Conservation (phyloP, 805 yeast genomes). For the Candida maris region DNA sequence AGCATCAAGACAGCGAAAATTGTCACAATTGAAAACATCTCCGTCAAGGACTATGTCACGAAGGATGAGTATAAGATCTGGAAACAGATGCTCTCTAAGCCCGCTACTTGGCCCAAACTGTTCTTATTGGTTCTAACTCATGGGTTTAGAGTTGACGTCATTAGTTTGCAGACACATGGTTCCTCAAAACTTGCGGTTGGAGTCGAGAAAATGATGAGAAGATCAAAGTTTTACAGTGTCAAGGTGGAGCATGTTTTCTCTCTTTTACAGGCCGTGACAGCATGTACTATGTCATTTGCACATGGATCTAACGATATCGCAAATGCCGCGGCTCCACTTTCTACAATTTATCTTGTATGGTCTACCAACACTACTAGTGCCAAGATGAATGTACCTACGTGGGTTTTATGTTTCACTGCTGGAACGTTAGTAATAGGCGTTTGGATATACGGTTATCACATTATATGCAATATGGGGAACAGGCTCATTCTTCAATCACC, state of each 20-base stretch:
- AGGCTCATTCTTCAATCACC: slow-evolving; percentile 74
- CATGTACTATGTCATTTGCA: slow-evolving; percentile 77
- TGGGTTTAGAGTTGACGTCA: slow-evolving; percentile 65
- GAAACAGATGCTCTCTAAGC: slow-evolving; percentile 40
- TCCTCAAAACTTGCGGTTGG: slow-evolving; percentile 42
- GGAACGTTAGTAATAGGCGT: slow-evolving; percentile 62
- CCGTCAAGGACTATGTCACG: slow-evolving; percentile 8
- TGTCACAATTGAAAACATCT: slow-evolving; percentile 27
- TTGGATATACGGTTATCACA: slow-evolving; percentile 66
- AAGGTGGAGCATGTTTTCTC: slow-evolving; percentile 67
- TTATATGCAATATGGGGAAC: slow-evolving; percentile 70
- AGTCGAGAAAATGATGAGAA: slow-evolving; percentile 48
- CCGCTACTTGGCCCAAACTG: slow-evolving; percentile 52
- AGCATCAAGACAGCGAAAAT: slow-evolving; percentile 18
- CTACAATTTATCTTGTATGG: slow-evolving; percentile 66
- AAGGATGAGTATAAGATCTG: slow-evolving; percentile 27
- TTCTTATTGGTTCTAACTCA: slow-evolving; percentile 48
- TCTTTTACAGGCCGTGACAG: slow-evolving; percentile 66
- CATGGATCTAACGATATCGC: slow-evolving; percentile 81
- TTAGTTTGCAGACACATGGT: slow-evolving; percentile 41
- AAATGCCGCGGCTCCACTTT: slow-evolving; percentile 72
- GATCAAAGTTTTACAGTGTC: slow-evolving; percentile 66
- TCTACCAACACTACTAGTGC: slow-evolving; percentile 39
- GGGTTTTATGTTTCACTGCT: slow-evolving; percentile 70
- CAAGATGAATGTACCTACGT: slow-evolving; percentile 61